A percentile compares a stretch with the other conserved stretches of the same genome.
phyloP scores from a whole-genome alignment of 805 yeast genomes.

The Candida tammaniensis region DNA sequence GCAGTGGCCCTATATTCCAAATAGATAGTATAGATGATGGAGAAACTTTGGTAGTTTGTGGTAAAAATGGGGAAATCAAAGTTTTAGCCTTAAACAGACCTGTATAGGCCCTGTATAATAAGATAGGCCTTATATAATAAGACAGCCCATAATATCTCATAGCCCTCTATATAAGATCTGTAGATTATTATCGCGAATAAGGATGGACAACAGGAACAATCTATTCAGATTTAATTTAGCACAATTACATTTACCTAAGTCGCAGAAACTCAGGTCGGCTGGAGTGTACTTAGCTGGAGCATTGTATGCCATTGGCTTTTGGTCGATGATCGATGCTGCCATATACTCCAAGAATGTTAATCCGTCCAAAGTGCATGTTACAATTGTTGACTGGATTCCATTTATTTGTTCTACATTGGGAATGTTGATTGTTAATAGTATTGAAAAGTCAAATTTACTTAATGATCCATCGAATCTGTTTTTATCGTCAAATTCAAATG shows the following conservation, averaged over 20 bases:
- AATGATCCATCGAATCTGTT: conserved; percentile 31
- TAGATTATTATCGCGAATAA: too few species aligned
- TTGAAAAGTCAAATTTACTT: conserved; percentile 64
- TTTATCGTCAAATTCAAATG: conserved; percentile 52
- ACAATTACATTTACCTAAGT: conserved; percentile 61
- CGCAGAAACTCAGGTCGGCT: conserved; percentile 63
- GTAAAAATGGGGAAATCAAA: conserved; percentile 7
- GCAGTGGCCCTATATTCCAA: conserved; percentile 23
- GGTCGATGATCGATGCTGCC: conserved; percentile 87
- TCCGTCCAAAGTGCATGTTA: conserved; percentile 82
- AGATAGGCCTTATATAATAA: too few species aligned
- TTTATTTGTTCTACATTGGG: conserved; percentile 85
- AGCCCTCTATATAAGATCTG: too few species aligned
- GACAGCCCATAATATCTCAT: too few species aligned
- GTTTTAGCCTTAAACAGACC: not conserved
- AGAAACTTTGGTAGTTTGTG: conserved; percentile 27
- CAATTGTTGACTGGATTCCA: conserved; percentile 96
- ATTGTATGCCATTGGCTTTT: conserved; percentile 80
- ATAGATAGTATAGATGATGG: conserved; percentile 41
- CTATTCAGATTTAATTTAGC: conserved; percentile 60
- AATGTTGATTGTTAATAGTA: conserved; percentile 75
- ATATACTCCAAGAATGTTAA: conserved; percentile 80
- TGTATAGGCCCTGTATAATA: too few species aligned
- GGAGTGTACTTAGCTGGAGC: conserved; percentile 81
- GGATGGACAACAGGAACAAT: conserved; percentile 45